Evolutionary conservation across 148 eudicot genomes (phyloP), one percentile per base, ranked within the genome.

Genomic region (Heliamphora exappendiculata): DNA sequence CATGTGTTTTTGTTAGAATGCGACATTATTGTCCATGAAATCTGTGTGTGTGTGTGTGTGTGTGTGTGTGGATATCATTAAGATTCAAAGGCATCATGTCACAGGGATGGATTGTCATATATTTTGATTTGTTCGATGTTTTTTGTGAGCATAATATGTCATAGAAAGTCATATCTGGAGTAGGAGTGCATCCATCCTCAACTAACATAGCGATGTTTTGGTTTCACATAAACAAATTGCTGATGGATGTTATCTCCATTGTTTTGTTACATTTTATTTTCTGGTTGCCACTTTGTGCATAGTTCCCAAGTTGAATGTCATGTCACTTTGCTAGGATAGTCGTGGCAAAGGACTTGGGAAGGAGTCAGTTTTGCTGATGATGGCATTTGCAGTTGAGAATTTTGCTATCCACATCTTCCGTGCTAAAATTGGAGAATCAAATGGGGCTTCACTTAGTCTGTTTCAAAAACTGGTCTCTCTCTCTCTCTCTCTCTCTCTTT

Each of bases 331-430:
- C 73, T 86, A 84, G 85, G 76, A 78, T 78, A 94, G 98, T 85
- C 97, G 96, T 79, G 96, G 98, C 78, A 94, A 89, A 87, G 97
- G 97, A 72, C 89, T 94, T 47, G 98, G 96, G 70, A 92, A 89
- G 84, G 92, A 91, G 83, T 84, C 98, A n/a, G 90, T 91, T 57
- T 67, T 91, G 78, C 87, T 94, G 92, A 92, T 94, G 98, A 87
- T 94, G 88, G 80, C 84, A 17, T 92, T 87, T 81, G 92, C 92
- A 72, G 72, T 85, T 60, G 86, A 91, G 80, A 89, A 84, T 50
- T 80, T 87, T 55, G 83, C 84, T 75, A 91, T 91, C 84, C 86
- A 84, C 67, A 77, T 78, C 33, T 93, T 93, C 75, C 86, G 89
- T 42, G 98, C 83, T 63, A 94, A 91, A 86, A 91, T 94, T 67